phyloP scores from a whole-genome alignment of 805 yeast species.

The Nakazawaea holstii region DNA sequence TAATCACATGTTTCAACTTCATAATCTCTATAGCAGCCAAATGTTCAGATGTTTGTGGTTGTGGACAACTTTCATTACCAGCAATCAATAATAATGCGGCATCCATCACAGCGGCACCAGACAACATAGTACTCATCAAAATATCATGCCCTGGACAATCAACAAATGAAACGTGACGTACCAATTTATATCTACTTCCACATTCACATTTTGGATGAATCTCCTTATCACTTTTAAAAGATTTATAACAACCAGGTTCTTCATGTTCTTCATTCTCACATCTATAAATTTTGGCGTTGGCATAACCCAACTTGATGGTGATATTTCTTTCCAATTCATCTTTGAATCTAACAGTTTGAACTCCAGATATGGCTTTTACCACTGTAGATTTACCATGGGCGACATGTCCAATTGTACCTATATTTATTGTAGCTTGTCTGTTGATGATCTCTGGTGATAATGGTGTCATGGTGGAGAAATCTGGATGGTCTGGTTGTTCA shows the following conservation, averaged over 20 bases:
- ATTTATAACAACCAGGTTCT: slow-evolving; percentile 91
- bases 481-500: slow-evolving; percentile 90
- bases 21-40: slow-evolving; percentile 98
- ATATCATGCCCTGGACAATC: slow-evolving; percentile 99
- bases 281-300: slow-evolving; percentile 96
- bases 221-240: slow-evolving; percentile 93
- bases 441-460: slow-evolving; percentile 91
- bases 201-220: slow-evolving; percentile 91
- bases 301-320: slow-evolving; percentile 97
- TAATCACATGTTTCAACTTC: slow-evolving; percentile 95
- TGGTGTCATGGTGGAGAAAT: slow-evolving; percentile 76
- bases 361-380: slow-evolving; percentile 95
- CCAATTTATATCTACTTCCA: slow-evolving; percentile 79
- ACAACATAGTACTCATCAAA: slow-evolving; percentile 99
- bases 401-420: slow-evolving; percentile 96
- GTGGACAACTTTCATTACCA: slow-evolving; percentile 99
- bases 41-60: slow-evolving; percentile 99
- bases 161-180: slow-evolving; percentile 97
- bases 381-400: slow-evolving; percentile 95
- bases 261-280: slow-evolving; percentile 83
- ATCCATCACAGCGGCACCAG: slow-evolving; percentile 99
- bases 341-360: slow-evolving; percentile 98
- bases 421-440: slow-evolving; percentile 98
- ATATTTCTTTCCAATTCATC: slow-evolving; percentile 98
- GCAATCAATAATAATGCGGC: slow-evolving; percentile 95